Percentiles rank a stretch among this genome's conserved stretches.
These are phyloP conservation scores for Aspergillus bertholletiae DNA, from an alignment of 495 filamentous ascomycete species.

Conservation along the genomic window DNA sequence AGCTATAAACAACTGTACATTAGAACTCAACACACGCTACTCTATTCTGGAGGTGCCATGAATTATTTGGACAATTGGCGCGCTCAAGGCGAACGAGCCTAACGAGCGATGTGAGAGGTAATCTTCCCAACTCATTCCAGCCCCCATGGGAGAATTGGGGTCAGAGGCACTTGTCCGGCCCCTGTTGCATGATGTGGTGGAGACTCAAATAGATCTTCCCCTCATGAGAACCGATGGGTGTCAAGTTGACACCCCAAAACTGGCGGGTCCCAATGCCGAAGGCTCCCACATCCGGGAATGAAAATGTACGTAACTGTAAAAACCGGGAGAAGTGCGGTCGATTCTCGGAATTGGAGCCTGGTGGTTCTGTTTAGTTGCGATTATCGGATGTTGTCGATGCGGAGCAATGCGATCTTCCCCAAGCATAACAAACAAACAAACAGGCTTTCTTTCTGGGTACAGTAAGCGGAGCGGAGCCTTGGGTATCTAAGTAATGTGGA, in stretches of 20 bases:
- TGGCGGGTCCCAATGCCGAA: background rate
- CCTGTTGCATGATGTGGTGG: constrained; percentile 13
- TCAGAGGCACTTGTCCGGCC: background rate
- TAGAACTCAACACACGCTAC: background rate
- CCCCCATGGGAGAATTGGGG: constrained; percentile 5
- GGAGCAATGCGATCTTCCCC: background rate
- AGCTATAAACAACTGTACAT: constrained; percentile 12
- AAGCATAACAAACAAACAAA: background rate
- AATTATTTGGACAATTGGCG: background rate
- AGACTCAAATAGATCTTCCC: constrained; percentile 10
- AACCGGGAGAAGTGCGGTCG: background rate
- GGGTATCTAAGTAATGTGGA: background rate
- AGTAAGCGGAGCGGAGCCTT: background rate
- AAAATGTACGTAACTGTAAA: background rate
- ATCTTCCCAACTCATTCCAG: background rate
- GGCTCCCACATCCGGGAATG: background rate
- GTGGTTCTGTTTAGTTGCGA: background rate
- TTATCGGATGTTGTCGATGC: background rate
- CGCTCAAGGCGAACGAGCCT: background rate
- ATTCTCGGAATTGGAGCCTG: background rate
- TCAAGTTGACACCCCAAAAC: background rate
- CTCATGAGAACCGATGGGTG: constrained; percentile 7
- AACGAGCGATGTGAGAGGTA: too few species aligned
- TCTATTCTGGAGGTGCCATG: background rate
- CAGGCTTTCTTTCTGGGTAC: background rate